Evolutionary conservation across 164 flowering plant species (phyloP).

Genomic region (Berberis thunbergii): DNA sequence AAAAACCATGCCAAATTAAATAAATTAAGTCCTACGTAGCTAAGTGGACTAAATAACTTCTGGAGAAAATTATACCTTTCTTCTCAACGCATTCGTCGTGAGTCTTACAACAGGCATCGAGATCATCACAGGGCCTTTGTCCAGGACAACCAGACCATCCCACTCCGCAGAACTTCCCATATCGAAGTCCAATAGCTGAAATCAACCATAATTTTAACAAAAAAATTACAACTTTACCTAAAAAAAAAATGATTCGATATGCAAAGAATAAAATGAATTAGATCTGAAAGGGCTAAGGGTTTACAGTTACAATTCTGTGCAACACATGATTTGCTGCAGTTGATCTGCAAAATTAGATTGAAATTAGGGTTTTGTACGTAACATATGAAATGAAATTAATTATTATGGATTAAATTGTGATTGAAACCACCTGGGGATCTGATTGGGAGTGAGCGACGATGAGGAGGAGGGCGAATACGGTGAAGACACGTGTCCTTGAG

Average conservation of each 20-base stretch:
- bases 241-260: neutral
- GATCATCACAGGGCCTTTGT: slow-evolving; percentile 88
- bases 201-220: neutral
- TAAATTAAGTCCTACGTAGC: neutral
- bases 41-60: neutral
- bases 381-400: neutral
- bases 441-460: neutral
- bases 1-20: neutral
- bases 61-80: slow-evolving; percentile 20
- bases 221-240: neutral
- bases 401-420: slow-evolving; percentile 6
- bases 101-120: slow-evolving; percentile 81
- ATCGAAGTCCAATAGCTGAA: slow-evolving; percentile 31
- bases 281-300: slow-evolving; percentile 1
- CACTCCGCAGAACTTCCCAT: slow-evolving; percentile 92
- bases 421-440: neutral
- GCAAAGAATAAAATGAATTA: neutral
- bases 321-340: slow-evolving; percentile 67
- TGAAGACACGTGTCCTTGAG: slow-evolving; percentile 7
- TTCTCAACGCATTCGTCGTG: slow-evolving; percentile 83
- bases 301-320: slow-evolving; percentile 64
- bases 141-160: slow-evolving; percentile 92
- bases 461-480: slow-evolving; percentile 5
- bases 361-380: neutral
- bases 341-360: slow-evolving; percentile 20